These are phyloP conservation scores for Didymella arachidicola DNA, from an alignment of 2,329 filamentous ascomycete genomes.

Conservation along the genomic window DNA sequence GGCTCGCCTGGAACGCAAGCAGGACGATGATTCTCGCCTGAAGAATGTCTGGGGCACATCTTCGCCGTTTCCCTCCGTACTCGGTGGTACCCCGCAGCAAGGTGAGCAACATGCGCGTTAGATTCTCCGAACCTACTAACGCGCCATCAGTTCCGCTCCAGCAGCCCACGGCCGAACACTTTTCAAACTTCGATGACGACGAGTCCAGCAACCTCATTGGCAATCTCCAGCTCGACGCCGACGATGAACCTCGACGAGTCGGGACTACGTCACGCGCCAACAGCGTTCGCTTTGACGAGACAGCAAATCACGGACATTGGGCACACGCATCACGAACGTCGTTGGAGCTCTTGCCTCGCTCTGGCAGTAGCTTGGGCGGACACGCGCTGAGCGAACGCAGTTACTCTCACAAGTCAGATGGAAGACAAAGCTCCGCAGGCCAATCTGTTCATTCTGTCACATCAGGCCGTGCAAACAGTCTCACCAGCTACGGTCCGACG, in stretches of 20 bases:
- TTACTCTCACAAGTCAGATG: slow-evolving; percentile 94
- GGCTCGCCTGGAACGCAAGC: slow-evolving; percentile 66
- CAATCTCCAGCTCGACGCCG: slow-evolving; percentile 82
- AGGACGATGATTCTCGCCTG: slow-evolving; percentile 68
- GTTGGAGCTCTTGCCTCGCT: slow-evolving; percentile 80
- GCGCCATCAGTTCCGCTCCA: slow-evolving; percentile 72
- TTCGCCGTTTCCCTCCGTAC: slow-evolving; percentile 86
- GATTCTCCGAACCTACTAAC: slow-evolving; percentile 23
- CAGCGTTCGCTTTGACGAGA: slow-evolving; percentile 97
- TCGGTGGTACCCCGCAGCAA: slow-evolving; percentile 85
- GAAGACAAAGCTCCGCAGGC: slow-evolving; percentile 90
- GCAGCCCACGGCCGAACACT: slow-evolving; percentile 81
- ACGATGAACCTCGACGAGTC: slow-evolving; percentile 84
- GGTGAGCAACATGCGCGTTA: slow-evolving; percentile 63
- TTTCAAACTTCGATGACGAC: slow-evolving; percentile 89
- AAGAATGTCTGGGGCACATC: slow-evolving; percentile 88
- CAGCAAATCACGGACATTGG: slow-evolving; percentile 90
- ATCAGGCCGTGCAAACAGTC: slow-evolving; percentile 84
- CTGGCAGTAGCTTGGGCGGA: slow-evolving; percentile 78
- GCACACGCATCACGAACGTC: slow-evolving; percentile 82
- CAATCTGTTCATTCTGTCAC: slow-evolving; percentile 79
- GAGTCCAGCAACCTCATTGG: slow-evolving; percentile 81
- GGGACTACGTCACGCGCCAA: slow-evolving; percentile 92
- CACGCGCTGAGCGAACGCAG: slow-evolving; percentile 88
- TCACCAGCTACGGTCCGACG: slow-evolving; percentile 72